Base-by-base conservation (phyloP, 129 eudicot species). In the Kitagawia praeruptora region DNA sequence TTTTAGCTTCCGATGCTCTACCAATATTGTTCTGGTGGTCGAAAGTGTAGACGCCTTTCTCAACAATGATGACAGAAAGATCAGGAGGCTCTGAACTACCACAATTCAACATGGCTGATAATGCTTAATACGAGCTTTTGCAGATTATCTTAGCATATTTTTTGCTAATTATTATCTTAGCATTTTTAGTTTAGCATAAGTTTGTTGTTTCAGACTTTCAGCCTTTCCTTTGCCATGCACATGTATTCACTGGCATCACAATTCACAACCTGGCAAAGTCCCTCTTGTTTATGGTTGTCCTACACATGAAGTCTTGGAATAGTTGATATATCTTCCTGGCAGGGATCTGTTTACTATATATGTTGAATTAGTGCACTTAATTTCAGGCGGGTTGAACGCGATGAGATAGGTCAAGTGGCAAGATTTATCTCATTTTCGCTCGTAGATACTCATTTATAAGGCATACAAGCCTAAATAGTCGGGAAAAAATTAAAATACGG, bases 31-130 rank as follows among this genome's bases (percentile, higher is more conserved):
- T 69, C 84, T 88, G 92, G 92, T 88, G 81, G 93, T 94, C 7
- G 93, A 91, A 86, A 91, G 96, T 82, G 89, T 88, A 27, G 83
- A 86, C 56, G 82, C 98, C 19, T 79, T 94, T 91, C 92, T 89
- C 40, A 91, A 89, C 85, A 88, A n/a, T n/a, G n/a, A 91, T 80
- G 98, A 93, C 74, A 89, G 97, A 64, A 85, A 41, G 85, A 88
- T 87, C 79, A 78, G 87, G 81, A 93, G 87, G 80, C 84, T 82
- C 40, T 76, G 76, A n/a, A 78, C 86, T 4, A 4, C 56, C 56
- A 66, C 37, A 3, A 79, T 54, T 53, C 21, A 51, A 51, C 42
- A 42, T 51, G 84, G 44, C 14, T 23, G 23, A 74, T 23, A 23
- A 23, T 56, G 66, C 63, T 56, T 56, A 23, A 23, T 13, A 25